Base-by-base conservation (phyloP, 176 grass and related monocot species). In the Puya raimondii region DNA sequence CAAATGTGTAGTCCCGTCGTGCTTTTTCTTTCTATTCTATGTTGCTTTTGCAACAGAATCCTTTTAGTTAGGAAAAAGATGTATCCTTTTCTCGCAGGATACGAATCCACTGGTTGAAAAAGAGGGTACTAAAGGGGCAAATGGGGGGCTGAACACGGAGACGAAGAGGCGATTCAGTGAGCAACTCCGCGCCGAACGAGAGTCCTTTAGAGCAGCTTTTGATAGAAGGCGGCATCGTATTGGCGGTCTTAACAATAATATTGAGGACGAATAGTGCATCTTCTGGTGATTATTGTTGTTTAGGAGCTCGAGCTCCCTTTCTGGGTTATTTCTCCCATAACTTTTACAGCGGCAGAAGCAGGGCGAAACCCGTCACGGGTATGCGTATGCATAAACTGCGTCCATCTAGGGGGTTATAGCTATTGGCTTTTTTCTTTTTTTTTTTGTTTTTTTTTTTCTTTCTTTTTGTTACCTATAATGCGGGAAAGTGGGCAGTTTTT, bases 121-220 rank as follows among this genome's bases (percentile, higher is more conserved):
- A 80, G 81, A 75, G 67, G 76, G 76, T 47, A 81, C 82, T 58
- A 76, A 25, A 16, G 65, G 48, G 26, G 10, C 64, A 13, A 77
- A 21, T 14, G 71, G 71, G 21, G 47, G 49, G 16, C 77, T 51
- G 20, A 86, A 84, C 73, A 72, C 50, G 6, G 89, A 93, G 26
- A 85, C 84, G 25, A 99, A 84, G 64, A 92, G 52, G 51, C 80
- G 68, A 67, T 99, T 99, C 67, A 90, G 53, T 23, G 89, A 96
- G 26, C 89, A 96, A 78, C 86, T 92, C 64, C 89, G 77, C 50
- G 74, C 86, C 14, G 94, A 97, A 83, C 77, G 86, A 57, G 84
- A 87, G 79, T 97, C 86, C 23, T 90, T 97, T 78, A 92, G 80
- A 56, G 80, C 84, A 72, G 82, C 86, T 81, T 86, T 93, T 20